These are phyloP conservation scores for Monosporascus sp. DNA, from an alignment of 2,329 filamentous ascomycete species.

Conservation along the genomic window DNA sequence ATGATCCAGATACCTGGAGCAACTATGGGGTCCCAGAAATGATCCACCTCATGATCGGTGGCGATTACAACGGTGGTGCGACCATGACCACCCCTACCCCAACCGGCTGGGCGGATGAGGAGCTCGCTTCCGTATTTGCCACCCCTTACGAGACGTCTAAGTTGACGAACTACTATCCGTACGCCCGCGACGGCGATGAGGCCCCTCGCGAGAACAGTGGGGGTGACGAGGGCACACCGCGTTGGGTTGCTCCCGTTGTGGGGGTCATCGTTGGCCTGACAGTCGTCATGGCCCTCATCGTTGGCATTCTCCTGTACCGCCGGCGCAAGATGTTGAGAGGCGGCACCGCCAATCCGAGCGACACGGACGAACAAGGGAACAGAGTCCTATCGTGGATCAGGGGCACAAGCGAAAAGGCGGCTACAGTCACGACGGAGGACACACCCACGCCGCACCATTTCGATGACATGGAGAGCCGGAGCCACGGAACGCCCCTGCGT, in stretches of 20 bases:
- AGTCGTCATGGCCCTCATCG: conserved; percentile 44
- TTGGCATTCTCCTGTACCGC: conserved; percentile 48
- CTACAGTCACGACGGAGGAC: conserved; percentile 41
- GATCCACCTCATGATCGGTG: conserved; percentile 63
- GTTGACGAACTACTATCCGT: conserved; percentile 57
- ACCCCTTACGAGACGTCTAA: conserved; percentile 50
- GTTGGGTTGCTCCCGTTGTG: conserved; percentile 56
- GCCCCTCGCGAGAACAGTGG: conserved; percentile 18
- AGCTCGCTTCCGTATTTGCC: conserved; percentile 48
- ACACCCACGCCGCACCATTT: conserved; percentile 21
- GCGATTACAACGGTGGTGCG: conserved; percentile 60
- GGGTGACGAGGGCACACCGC: conserved; percentile 36
- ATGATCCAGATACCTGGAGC: conserved; percentile 57
- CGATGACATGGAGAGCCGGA: conserved; percentile 33
- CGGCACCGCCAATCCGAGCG: conserved; percentile 29
- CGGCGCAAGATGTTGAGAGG: conserved; percentile 38
- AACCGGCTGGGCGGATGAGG: conserved; percentile 46
- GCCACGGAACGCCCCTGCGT: conserved; percentile 13
- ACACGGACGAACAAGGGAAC: conserved; percentile 40
- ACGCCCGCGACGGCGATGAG: conserved; percentile 32
- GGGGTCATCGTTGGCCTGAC: conserved; percentile 57
- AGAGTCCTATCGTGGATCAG: conserved; percentile 49
- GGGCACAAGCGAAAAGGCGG: conserved; percentile 36
- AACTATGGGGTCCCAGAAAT: conserved; percentile 65
- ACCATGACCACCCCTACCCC: conserved; percentile 59